Evolutionary conservation across 2,329 filamentous ascomycete species (phyloP).

Genomic region (Escovopsis sp.): DNA sequence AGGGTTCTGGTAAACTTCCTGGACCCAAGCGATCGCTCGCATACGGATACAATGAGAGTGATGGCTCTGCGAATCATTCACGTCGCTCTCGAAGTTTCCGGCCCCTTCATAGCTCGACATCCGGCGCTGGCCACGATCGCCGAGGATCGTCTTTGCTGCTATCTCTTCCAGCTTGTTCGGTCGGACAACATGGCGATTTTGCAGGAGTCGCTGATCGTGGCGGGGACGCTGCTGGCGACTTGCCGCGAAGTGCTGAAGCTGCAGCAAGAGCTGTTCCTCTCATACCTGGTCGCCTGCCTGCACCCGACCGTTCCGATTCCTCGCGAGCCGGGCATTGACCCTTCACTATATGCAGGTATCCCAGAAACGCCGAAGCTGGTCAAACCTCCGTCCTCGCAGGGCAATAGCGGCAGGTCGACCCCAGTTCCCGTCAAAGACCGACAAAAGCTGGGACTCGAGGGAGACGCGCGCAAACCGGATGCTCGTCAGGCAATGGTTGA

Average conservation of each 20-base stretch:
- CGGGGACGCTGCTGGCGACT: slow-evolving; percentile 78
- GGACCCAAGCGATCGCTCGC: slow-evolving; percentile 81
- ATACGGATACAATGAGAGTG: slow-evolving; percentile 89
- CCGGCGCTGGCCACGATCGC: slow-evolving; percentile 76
- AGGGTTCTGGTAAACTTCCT: slow-evolving; percentile 85
- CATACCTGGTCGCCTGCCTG: slow-evolving; percentile 84
- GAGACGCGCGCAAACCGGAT: slow-evolving; percentile 82
- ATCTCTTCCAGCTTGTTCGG: slow-evolving; percentile 88
- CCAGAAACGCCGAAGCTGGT: slow-evolving; percentile 80
- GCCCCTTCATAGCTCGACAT: slow-evolving; percentile 86
- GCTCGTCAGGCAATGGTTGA: slow-evolving; percentile 97
- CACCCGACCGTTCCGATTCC: slow-evolving; percentile 93
- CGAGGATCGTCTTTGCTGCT: slow-evolving; percentile 83
- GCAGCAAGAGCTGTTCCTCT: slow-evolving; percentile 90
- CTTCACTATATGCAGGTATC: slow-evolving; percentile 80
- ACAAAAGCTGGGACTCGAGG: slow-evolving; percentile 83
- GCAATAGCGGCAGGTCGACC: slow-evolving; percentile 68
- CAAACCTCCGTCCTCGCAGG: slow-evolving; percentile 59
- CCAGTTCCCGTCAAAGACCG: slow-evolving; percentile 86
- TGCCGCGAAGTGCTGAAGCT: slow-evolving; percentile 84
- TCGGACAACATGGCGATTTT: slow-evolving; percentile 94
- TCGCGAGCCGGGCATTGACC: slow-evolving; percentile 76
- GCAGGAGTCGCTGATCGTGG: slow-evolving; percentile 82
- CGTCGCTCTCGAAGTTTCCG: slow-evolving; percentile 89
- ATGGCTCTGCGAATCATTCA: slow-evolving; percentile 97